phyloP scores from a whole-genome alignment of 176 grass and related monocot genomes.

The Cymbopogon citratus region DNA sequence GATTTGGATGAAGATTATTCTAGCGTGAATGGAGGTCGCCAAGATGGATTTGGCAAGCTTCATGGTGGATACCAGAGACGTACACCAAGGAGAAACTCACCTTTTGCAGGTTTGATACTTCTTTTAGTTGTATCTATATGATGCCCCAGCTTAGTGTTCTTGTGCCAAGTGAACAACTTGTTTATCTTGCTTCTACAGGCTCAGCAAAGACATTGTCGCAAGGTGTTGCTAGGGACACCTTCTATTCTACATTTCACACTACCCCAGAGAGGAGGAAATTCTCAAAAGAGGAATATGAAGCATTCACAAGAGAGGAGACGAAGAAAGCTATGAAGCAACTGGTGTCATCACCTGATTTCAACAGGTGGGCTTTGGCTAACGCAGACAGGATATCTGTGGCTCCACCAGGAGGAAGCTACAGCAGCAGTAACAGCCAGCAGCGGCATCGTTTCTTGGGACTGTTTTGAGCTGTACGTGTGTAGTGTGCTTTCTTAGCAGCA shows the following conservation, averaged over 20 bases:
- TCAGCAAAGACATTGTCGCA: constrained; percentile 8
- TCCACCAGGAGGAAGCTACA: constrained; percentile 36
- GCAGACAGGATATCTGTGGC: constrained; percentile 60
- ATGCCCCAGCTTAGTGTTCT: constrained; percentile 5
- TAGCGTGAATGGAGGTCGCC: constrained; percentile 31
- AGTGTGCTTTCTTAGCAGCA: constrained; percentile 7
- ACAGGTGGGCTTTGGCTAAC: constrained; percentile 68
- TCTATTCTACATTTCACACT: constrained; percentile 69
- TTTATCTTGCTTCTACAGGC: constrained; percentile 38
- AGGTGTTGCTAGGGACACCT: constrained; percentile 34
- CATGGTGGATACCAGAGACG: constrained; percentile 25
- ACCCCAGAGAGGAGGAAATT: constrained; percentile 60
- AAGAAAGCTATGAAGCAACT: constrained; percentile 56
- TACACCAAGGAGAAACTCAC: constrained; percentile 38
- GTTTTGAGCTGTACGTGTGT: constrained; percentile 37
- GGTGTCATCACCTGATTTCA: constrained; percentile 72
- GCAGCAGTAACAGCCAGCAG: constrained; percentile 33
- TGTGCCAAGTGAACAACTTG: background rate
- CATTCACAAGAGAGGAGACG: constrained; percentile 72
- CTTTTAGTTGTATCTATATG: background rate
- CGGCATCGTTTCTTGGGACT: constrained; percentile 38
- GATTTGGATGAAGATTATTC: constrained; percentile 41
- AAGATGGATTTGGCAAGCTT: constrained; percentile 35
- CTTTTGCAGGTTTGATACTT: constrained; percentile 36
- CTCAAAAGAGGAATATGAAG: constrained; percentile 68